phyloP scores from a whole-genome alignment of 2,329 filamentous ascomycete species.

The Neopestalotiopsis clavispora region DNA sequence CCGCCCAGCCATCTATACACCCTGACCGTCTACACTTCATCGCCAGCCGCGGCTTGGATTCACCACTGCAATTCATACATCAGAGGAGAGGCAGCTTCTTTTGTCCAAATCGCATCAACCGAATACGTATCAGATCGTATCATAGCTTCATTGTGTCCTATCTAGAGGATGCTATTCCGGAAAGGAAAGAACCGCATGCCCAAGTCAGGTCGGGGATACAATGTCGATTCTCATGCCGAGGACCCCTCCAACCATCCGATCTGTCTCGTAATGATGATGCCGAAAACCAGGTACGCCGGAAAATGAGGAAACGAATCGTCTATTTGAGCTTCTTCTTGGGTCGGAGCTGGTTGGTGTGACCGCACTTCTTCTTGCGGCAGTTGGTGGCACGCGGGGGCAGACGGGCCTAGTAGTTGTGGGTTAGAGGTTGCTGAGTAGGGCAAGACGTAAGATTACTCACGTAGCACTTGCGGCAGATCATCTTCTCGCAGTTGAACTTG shows the following conservation, averaged over 20 bases:
- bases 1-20: too few relatives aligned
- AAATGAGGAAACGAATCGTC: slow-evolving; percentile 49
- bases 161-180: slow-evolving; percentile 18
- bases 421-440: slow-evolving; percentile 25
- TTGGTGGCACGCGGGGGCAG: slow-evolving; percentile 98
- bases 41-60: too few relatives aligned
- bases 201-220: slow-evolving; percentile 34
- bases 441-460: slow-evolving; percentile 58
- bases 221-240: slow-evolving; percentile 10
- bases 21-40: too few relatives aligned
- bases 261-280: slow-evolving; percentile 32
- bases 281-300: slow-evolving; percentile 43
- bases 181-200: slow-evolving; percentile 44
- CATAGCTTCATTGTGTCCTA: slow-evolving; percentile 23
- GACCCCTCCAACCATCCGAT: slow-evolving; percentile 22
- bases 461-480: slow-evolving; percentile 96
- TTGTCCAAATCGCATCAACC: background rate
- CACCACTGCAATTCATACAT: background rate
- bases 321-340: slow-evolving; percentile 99
- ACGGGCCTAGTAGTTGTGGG: slow-evolving; percentile 59
- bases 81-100: background rate
- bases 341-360: slow-evolving; percentile 99
- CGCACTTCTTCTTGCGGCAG: slow-evolving; percentile 99
- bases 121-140: slow-evolving; percentile 16
- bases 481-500: slow-evolving; percentile 99